Evolutionary conservation across 495 filamentous ascomycete species (phyloP).

Genomic region (Penicillium parvum): DNA sequence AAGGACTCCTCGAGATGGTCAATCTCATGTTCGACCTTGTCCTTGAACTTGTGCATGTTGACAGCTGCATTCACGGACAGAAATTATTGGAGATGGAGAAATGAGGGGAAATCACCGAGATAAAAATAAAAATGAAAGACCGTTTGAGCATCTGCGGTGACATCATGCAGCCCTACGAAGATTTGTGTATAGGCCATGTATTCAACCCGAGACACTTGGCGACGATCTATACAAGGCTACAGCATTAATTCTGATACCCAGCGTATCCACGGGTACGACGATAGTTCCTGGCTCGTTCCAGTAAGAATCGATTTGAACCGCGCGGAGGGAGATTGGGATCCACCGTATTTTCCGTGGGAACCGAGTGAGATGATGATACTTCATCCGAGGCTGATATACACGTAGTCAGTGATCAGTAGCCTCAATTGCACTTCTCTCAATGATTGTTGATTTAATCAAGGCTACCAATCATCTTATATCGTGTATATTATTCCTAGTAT

Average conservation of each 20-base stretch:
- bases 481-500: no score
- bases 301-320: not conserved
- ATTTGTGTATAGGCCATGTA: conserved; percentile 1
- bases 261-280: no score
- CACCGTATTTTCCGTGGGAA: conserved; percentile 2
- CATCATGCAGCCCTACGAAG: conserved; percentile 18
- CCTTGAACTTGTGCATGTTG: conserved; percentile 33
- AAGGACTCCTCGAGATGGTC: conserved; percentile 29
- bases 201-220: conserved; percentile 3
- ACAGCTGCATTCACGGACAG: conserved; percentile 1
- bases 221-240: no score
- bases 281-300: no score
- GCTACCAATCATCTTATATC: no score
- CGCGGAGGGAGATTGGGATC: not conserved
- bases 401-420: no score
- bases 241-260: no score
- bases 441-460: no score
- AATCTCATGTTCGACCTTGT: conserved; percentile 25
- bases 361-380: conserved; percentile 7
- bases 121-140: not conserved
- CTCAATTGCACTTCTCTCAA: no score
- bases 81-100: conserved; percentile 4
- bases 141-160: no score
- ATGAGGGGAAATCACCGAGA: conserved; percentile 3
- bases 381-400: no score